Base-by-base conservation (phyloP, 2,329 filamentous ascomycete species). In the Cytospora paraplurivora region DNA sequence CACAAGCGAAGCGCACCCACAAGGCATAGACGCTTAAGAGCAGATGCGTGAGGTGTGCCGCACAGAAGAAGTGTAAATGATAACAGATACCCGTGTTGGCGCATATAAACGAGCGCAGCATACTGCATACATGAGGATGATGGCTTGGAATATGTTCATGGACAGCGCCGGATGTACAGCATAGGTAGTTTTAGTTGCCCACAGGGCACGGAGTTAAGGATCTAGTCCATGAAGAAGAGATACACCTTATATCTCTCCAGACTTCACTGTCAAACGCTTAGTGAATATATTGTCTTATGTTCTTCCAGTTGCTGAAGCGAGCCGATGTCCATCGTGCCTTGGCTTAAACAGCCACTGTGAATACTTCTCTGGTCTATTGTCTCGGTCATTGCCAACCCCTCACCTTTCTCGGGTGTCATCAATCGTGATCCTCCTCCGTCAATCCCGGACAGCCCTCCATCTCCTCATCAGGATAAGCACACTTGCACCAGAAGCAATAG, bases 401-500 rank as follows among this genome's bases (percentile, higher is more conserved):
- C 41, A 44, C 41, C 17, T 10, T 10, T 11, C 41, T 19, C 3
- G n/a, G 53, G 21, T 10, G 8, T 7, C 7, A 59, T 61, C 51
- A 84, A 69, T 88, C 85, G 66, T 89, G 86, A 70, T 97, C 93
- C 71, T 97, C 93, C 76, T 97, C 95, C 0, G 87, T 90, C 41
- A 88, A 62, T 0, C 95, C 95, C 0, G 95, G 94, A 80, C 95
- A 99, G 0, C 91, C 93, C 13, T 95, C 92, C 89, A 97, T 88
- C 41, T 79, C 76, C 41, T 78, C 79, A 71, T 92, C 87, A 0
- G 87, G 84, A 74, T 97, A 99, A 59, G 81, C 80, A 75, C 84
- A 90, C 75, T 97, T 98, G 77, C 95, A 99, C 91, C 93, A 99
- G 74, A 97, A 97, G 78, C 95, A 99, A 74, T 99, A 99, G 52